These are phyloP conservation scores for Calocera cornea DNA, from an alignment of 768 basidiomycete genomes.

Conservation along the genomic window DNA sequence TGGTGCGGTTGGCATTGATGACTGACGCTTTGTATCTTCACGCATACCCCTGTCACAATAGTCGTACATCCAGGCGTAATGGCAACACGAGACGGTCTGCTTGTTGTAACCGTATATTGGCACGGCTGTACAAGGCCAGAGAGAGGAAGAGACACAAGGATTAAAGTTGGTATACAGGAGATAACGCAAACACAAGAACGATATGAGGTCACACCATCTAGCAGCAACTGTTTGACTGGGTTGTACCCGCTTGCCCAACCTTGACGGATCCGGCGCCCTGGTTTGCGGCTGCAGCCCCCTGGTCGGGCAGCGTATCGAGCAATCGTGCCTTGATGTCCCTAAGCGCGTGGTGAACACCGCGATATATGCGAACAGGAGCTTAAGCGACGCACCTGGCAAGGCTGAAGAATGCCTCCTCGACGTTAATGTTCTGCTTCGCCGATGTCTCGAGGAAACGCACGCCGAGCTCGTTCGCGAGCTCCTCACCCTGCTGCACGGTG, in stretches of 20 bases:
- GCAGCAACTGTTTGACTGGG: not conserved
- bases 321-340: constrained; percentile 96
- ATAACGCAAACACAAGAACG: not conserved
- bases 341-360: not conserved
- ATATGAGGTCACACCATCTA: not conserved
- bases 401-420: constrained; percentile 97
- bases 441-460: constrained; percentile 96
- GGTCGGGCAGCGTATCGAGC: constrained; percentile 80
- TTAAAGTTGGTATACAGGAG: constrained; percentile 3
- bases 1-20: constrained; percentile 21
- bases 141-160: not conserved
- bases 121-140: not conserved
- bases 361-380: not conserved
- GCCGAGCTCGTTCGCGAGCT: constrained; percentile 86
- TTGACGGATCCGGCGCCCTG: constrained; percentile 7
- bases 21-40: not conserved
- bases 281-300: constrained; percentile 15
- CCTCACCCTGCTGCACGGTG: constrained; percentile 80
- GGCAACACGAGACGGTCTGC: not conserved
- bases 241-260: constrained; percentile 4
- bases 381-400: constrained; percentile 62
- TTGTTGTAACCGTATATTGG: constrained; percentile 3
- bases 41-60: not conserved
- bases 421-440: constrained; percentile 92
- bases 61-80: not conserved